A percentile compares a stretch with the other conserved stretches of the same genome.
These are phyloP conservation scores for Melanopsichium pennsylvanicum DNA, from an alignment of 1,284 basidiomycete species.

Conservation along the genomic window DNA sequence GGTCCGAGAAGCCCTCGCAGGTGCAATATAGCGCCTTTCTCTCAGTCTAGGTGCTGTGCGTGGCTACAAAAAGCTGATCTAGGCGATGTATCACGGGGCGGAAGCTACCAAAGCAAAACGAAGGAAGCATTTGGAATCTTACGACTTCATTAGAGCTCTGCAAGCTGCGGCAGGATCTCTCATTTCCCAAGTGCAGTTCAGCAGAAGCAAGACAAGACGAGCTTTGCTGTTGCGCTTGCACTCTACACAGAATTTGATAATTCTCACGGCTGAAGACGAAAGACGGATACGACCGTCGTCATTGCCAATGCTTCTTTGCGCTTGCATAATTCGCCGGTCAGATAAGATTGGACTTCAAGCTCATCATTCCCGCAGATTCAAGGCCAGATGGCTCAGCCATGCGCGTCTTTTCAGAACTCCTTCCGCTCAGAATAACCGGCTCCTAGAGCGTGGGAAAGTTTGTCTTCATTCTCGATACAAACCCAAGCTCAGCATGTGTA, in stretches of 20 bases:
- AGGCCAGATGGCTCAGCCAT: background rate
- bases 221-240: background rate
- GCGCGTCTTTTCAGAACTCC: background rate
- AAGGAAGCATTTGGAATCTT: too few species aligned
- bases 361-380: background rate
- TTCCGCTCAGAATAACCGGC: conserved; percentile 1
- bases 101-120: too few species aligned
- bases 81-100: too few species aligned
- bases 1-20: too few species aligned
- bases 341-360: background rate
- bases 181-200: background rate
- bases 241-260: background rate
- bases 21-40: too few species aligned
- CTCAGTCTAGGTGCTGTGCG: too few species aligned
- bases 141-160: too few species aligned
- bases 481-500: too few species aligned
- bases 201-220: background rate
- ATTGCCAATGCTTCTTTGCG: background rate
- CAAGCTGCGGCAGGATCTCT: too few species aligned
- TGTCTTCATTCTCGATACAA: too few species aligned
- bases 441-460: conserved; percentile 19
- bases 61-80: too few species aligned
- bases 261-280: conserved; percentile 15
- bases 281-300: conserved; percentile 7
- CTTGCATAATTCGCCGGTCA: conserved; percentile 6